These are phyloP conservation scores for Lecanosticta acicola DNA, from an alignment of 2,329 filamentous ascomycete genomes.

Conservation along the genomic window DNA sequence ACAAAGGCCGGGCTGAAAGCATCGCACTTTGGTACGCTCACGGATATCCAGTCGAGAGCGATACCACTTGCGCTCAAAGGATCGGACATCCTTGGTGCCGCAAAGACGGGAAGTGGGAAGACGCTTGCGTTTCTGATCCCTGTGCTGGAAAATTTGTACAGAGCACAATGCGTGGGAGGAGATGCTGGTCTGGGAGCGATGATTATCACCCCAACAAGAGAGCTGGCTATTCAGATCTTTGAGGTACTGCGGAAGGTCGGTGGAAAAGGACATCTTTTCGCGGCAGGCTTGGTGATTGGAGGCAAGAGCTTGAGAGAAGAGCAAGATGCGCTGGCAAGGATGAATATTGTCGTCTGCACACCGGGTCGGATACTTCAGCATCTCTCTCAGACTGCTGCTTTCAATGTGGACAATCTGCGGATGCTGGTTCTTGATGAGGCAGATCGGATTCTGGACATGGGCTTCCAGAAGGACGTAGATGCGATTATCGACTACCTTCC, in stretches of 20 bases:
- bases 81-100: constrained; percentile 82
- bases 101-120: constrained; percentile 93
- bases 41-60: constrained; percentile 86
- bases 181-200: constrained; percentile 84
- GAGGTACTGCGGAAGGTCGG: constrained; percentile 88
- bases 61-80: constrained; percentile 82
- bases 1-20: constrained; percentile 74
- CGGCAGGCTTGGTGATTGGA: constrained; percentile 87
- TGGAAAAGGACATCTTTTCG: constrained; percentile 75
- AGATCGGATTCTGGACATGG: constrained; percentile 96
- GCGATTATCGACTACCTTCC: constrained; percentile 90
- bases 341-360: constrained; percentile 97
- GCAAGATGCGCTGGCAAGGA: constrained; percentile 73
- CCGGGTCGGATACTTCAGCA: constrained; percentile 94
- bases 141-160: constrained; percentile 86
- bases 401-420: constrained; percentile 85
- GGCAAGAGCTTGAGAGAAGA: constrained; percentile 87
- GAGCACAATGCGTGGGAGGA: constrained; percentile 79
- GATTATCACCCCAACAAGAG: constrained; percentile 88
- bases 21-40: constrained; percentile 83
- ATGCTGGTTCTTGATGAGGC: constrained; percentile 93
- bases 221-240: constrained; percentile 95
- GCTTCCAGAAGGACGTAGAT: constrained; percentile 84
- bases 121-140: constrained; percentile 89
- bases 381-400: constrained; percentile 83